Percentiles rank a stretch among this genome's conserved stretches.
phyloP scores from a whole-genome alignment of 139 green algal genomes.

The Zygnema circumcarinatum region DNA sequence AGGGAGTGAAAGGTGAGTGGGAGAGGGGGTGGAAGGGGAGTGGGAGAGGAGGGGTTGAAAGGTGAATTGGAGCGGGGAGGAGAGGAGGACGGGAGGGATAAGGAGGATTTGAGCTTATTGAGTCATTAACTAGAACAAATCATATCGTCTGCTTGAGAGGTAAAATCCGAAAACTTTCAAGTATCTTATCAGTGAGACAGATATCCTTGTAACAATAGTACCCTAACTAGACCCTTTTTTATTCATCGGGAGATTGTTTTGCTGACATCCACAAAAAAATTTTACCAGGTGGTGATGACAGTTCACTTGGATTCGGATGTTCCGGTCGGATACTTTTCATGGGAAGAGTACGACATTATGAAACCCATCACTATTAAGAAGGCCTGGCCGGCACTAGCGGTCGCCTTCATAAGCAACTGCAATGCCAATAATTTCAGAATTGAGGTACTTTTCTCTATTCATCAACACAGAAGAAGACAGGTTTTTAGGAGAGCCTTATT shows the following conservation, averaged over 20 bases:
- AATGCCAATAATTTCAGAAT: conserved; percentile 53
- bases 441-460: conserved; percentile 7
- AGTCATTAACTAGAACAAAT: no score
- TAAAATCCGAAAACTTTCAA: no score
- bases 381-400: background rate
- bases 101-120: no score
- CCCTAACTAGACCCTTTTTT: no score
- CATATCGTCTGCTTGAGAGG: no score
- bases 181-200: no score
- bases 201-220: no score
- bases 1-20: background rate
- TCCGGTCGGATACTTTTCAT: conserved; percentile 54
- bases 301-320: conserved; percentile 50
- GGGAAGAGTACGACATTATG: conserved; percentile 60
- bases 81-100: background rate
- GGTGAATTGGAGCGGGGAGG: background rate
- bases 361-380: conserved; percentile 3
- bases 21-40: background rate
- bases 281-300: conserved; percentile 59
- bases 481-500: no score
- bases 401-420: conserved; percentile 58
- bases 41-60: background rate
- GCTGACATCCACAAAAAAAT: no score
- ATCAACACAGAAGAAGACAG: no score
- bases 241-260: no score